These are phyloP conservation scores for Sarocladium strictum DNA, from an alignment of 2,329 filamentous ascomycete species.

Conservation along the genomic window DNA sequence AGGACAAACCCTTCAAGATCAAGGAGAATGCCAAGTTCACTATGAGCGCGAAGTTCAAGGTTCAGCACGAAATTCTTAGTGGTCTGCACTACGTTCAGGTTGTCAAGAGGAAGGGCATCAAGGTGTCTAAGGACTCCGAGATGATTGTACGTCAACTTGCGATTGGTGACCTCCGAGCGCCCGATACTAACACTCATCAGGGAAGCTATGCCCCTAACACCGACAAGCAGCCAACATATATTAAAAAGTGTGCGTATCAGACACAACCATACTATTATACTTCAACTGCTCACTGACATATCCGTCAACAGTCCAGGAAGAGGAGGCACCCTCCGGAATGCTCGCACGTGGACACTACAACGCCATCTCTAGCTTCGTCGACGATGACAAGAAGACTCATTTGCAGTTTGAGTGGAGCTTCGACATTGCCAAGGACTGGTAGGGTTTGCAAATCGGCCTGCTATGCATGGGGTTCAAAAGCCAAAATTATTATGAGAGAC, in stretches of 20 bases:
- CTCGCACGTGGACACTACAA: conserved; percentile 86
- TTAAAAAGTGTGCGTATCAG: conserved; percentile 74
- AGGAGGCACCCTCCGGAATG: conserved; percentile 90
- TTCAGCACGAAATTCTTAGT: conserved; percentile 93
- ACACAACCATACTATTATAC: neutral
- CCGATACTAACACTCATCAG: conserved; percentile 34
- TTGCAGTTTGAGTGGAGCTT: conserved; percentile 94
- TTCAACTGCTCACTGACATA: conserved; percentile 11
- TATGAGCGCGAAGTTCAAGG: conserved; percentile 91
- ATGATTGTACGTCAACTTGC: conserved; percentile 73
- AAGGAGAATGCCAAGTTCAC: conserved; percentile 92
- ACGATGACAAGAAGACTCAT: conserved; percentile 89
- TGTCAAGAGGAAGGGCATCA: conserved; percentile 83
- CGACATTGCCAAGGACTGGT: conserved; percentile 96
- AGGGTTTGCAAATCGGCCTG: conserved; percentile 23
- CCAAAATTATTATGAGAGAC: conserved; percentile 15
- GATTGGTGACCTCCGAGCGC: neutral
- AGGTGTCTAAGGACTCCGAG: conserved; percentile 88
- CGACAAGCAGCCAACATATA: conserved; percentile 75
- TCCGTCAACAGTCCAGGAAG: conserved; percentile 67
- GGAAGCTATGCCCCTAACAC: conserved; percentile 93
- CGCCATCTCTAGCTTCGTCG: conserved; percentile 82
- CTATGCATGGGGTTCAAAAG: conserved; percentile 1
- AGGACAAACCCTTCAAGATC: conserved; percentile 92
- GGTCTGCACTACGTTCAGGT: conserved; percentile 94